These are phyloP conservation scores for Sporisorium scitamineum DNA, from an alignment of 1,284 basidiomycete species.

Conservation along the genomic window DNA sequence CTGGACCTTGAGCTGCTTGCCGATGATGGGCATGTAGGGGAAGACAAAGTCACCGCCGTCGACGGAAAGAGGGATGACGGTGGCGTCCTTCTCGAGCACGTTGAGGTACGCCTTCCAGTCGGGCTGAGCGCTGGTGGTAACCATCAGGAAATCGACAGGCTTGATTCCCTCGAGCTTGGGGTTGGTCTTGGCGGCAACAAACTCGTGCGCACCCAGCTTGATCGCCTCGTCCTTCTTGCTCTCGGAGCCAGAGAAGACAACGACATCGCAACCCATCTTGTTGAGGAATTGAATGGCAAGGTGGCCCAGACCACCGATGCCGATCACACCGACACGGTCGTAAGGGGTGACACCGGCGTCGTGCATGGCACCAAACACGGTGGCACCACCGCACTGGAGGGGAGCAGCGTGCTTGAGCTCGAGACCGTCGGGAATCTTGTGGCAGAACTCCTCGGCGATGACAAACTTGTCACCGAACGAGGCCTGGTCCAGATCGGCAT, in stretches of 20 bases:
- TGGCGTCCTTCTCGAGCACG: slow-evolving; percentile 55
- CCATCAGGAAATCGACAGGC: slow-evolving; percentile 57
- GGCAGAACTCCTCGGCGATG: slow-evolving; percentile 58
- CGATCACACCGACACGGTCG: slow-evolving; percentile 54
- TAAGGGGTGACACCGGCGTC: slow-evolving; percentile 31
- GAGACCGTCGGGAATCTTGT: slow-evolving; percentile 60
- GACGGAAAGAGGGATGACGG: slow-evolving; percentile 62
- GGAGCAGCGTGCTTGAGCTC: slow-evolving; percentile 60
- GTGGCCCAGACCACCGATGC: slow-evolving; percentile 55
- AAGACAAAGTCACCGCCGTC: slow-evolving; percentile 37
- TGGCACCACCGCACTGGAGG: slow-evolving; percentile 58
- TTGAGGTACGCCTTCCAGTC: slow-evolving; percentile 62
- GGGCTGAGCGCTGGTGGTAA: slow-evolving; percentile 61
- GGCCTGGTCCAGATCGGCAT: slow-evolving; percentile 56
- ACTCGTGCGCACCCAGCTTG: slow-evolving; percentile 58
- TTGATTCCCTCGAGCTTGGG: slow-evolving; percentile 59
- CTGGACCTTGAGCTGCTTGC: slow-evolving; percentile 56
- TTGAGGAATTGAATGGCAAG: slow-evolving; percentile 55
- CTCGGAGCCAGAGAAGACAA: slow-evolving; percentile 56
- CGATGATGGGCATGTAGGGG: slow-evolving; percentile 62
- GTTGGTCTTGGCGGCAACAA: slow-evolving; percentile 61
- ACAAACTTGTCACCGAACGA: slow-evolving; percentile 65
- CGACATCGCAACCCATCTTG: slow-evolving; percentile 58
- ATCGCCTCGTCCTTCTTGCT: slow-evolving; percentile 59
- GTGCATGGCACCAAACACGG: slow-evolving; percentile 55